Conservation (phyloP, 805 yeast genomes). For the Nadsonia fulvescens region DNA sequence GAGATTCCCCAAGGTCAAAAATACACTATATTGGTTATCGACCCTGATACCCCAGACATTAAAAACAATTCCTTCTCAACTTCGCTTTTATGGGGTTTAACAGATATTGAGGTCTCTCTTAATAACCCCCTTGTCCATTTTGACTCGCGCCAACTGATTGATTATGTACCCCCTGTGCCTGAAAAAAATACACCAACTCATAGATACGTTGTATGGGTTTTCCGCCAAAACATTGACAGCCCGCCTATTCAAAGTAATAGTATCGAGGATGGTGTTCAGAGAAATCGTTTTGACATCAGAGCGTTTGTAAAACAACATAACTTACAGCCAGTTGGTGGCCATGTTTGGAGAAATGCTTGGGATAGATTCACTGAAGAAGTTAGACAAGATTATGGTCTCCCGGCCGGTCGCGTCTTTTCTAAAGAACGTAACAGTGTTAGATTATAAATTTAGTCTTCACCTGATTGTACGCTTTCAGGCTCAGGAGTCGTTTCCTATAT, state of each 20-base stretch:
- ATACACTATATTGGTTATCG: slow-evolving; percentile 67
- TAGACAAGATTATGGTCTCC: slow-evolving; percentile 57
- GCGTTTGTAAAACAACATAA: slow-evolving; percentile 35
- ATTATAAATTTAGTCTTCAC: slow-evolving; percentile 1
- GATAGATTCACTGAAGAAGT: slow-evolving; percentile 56
- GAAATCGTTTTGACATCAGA: slow-evolving; percentile 56
- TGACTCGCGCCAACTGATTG: slow-evolving; percentile 27
- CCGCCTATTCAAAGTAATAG: slow-evolving; percentile 2
- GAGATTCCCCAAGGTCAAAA: slow-evolving; percentile 27
- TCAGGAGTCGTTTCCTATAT: too few species aligned
- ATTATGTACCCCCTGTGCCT: slow-evolving; percentile 69
- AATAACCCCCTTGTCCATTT: slow-evolving; percentile 14
- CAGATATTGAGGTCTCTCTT: slow-evolving; percentile 44
- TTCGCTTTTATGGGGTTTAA: slow-evolving; percentile 58
- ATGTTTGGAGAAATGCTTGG: slow-evolving; percentile 73
- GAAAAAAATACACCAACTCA: slow-evolving; percentile 76
- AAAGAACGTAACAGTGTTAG: slow-evolving; percentile 5
- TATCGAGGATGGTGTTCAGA: slow-evolving; percentile 12
- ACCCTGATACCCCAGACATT: slow-evolving; percentile 81
- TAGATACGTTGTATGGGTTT: slow-evolving; percentile 79
- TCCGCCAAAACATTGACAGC: slow-evolving; percentile 36
- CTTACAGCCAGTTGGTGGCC: slow-evolving; percentile 76
- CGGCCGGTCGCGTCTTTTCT: slow-evolving; percentile 47
- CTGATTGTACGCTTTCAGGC: too few species aligned
- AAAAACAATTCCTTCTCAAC: slow-evolving; percentile 50